phyloP scores from a whole-genome alignment of 345 rosid species.

The Lepidium africanum region DNA sequence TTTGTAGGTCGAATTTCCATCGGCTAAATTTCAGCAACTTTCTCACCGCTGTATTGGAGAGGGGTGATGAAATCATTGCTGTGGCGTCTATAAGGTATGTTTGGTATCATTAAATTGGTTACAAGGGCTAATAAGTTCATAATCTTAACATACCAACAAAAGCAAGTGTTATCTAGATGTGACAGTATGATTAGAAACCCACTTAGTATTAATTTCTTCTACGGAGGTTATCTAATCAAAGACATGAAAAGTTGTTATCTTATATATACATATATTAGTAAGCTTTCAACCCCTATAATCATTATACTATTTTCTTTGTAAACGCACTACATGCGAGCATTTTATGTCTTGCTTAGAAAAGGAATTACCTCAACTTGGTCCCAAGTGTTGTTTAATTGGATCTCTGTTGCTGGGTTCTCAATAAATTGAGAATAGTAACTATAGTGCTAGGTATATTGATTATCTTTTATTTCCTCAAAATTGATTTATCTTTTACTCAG shows the following conservation, averaged over 20 bases:
- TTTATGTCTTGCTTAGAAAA: neutral
- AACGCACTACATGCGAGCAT: neutral
- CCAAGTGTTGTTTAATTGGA: neutral
- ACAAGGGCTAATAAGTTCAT: neutral
- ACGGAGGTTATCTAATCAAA: neutral
- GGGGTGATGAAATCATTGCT: conserved; percentile 72
- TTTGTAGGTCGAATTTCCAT: conserved; percentile 75
- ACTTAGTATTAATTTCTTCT: neutral
- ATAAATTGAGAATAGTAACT: neutral
- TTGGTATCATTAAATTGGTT: neutral
- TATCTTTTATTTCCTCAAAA: neutral
- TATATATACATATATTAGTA: neutral
- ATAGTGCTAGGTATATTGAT: neutral
- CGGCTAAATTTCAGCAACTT: conserved; percentile 72
- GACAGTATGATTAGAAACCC: neutral
- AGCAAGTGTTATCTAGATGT: neutral
- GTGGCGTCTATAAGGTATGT: conserved; percentile 87
- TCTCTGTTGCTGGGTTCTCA: neutral
- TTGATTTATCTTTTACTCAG: conserved; percentile 32
- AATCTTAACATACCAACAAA: neutral
- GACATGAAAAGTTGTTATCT: neutral
- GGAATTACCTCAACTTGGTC: neutral
- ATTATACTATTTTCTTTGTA: neutral
- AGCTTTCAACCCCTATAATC: neutral
- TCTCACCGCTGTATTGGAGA: conserved; percentile 70